Percentiles rank a stretch among this genome's conserved stretches.
Conservation (phyloP, 768 basidiomycete species). For the Rhizopogon roseolus region DNA sequence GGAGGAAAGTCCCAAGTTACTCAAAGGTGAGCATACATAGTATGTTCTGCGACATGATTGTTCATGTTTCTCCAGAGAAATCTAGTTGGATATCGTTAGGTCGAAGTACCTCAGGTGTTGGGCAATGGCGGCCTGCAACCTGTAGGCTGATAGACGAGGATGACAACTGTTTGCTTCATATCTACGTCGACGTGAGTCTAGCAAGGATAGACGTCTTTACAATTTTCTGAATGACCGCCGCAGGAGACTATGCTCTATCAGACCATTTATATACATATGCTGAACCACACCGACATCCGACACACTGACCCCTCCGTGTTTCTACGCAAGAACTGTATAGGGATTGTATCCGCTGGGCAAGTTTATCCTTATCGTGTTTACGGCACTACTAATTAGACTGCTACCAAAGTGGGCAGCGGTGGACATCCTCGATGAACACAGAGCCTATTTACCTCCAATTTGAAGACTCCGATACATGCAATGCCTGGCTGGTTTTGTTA, state of each 20-base stretch:
- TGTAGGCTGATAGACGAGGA: slow-evolving; percentile 70
- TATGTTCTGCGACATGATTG: not conserved
- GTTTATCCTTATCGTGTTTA: slow-evolving; percentile 12
- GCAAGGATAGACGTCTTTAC: not conserved
- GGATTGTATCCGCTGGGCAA: slow-evolving; percentile 61
- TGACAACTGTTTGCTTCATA: slow-evolving; percentile 60
- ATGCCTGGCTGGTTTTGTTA: slow-evolving; percentile 76
- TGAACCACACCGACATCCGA: slow-evolving; percentile 81
- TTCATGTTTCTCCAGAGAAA: slow-evolving; percentile 45
- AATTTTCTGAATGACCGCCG: slow-evolving; percentile 9
- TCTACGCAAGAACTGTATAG: slow-evolving; percentile 69
- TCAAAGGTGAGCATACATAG: slow-evolving; percentile 50
- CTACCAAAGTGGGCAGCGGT: slow-evolving; percentile 49
- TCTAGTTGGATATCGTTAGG: slow-evolving; percentile 65
- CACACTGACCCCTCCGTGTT: slow-evolving; percentile 71
- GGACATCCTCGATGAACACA: slow-evolving; percentile 43
- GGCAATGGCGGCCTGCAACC: slow-evolving; percentile 69
- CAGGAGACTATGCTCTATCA: slow-evolving; percentile 74
- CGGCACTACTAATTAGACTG: slow-evolving; percentile 6
- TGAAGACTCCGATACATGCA: slow-evolving; percentile 52
- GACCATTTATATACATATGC: slow-evolving; percentile 65
- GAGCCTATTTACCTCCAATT: slow-evolving; percentile 79
- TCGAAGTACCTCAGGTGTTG: slow-evolving; percentile 43
- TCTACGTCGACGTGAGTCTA: slow-evolving; percentile 66
- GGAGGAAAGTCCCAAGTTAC: slow-evolving; percentile 46